Percentiles rank a stretch among this genome's conserved stretches.
These are phyloP conservation scores for Candida palmyrensis DNA, from an alignment of 805 yeast genomes.

Conservation along the genomic window DNA sequence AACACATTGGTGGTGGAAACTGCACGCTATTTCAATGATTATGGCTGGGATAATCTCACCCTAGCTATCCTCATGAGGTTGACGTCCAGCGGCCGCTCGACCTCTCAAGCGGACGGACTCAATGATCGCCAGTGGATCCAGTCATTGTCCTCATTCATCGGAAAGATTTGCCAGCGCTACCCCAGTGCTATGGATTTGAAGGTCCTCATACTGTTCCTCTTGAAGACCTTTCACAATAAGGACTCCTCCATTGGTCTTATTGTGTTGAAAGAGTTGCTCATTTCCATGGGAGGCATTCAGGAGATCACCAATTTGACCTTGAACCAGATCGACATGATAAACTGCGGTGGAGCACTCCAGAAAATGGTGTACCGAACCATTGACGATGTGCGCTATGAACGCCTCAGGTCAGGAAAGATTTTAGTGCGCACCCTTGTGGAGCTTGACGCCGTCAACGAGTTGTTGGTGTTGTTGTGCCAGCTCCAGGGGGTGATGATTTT, in stretches of 20 bases:
- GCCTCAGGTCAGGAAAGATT: constrained; percentile 42
- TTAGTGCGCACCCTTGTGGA: constrained; percentile 44
- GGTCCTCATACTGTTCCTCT: constrained; percentile 55
- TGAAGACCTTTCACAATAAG: constrained; percentile 58
- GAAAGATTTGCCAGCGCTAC: constrained; percentile 58
- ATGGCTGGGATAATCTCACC: constrained; percentile 83
- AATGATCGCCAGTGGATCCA: constrained; percentile 82
- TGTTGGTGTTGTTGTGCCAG: constrained; percentile 59
- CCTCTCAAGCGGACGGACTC: constrained; percentile 73
- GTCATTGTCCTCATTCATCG: constrained; percentile 73
- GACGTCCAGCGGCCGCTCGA: constrained; percentile 56
- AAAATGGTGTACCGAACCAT: constrained; percentile 53
- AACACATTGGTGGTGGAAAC: constrained; percentile 73
- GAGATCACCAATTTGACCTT: constrained; percentile 61
- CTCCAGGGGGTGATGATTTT: constrained; percentile 35
- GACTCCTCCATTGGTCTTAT: constrained; percentile 58
- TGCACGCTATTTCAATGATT: constrained; percentile 66
- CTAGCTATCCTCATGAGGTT: constrained; percentile 68
- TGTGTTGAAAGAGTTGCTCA: constrained; percentile 61
- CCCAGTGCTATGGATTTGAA: constrained; percentile 49
- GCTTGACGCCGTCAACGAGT: constrained; percentile 48
- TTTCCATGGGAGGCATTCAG: constrained; percentile 76
- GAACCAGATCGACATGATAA: constrained; percentile 59
- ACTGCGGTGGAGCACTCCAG: constrained; percentile 58
- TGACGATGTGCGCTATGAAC: constrained; percentile 50